Conservation (phyloP, 108 stramenopile genomes). For the Cyclotella distinguenda region DNA sequence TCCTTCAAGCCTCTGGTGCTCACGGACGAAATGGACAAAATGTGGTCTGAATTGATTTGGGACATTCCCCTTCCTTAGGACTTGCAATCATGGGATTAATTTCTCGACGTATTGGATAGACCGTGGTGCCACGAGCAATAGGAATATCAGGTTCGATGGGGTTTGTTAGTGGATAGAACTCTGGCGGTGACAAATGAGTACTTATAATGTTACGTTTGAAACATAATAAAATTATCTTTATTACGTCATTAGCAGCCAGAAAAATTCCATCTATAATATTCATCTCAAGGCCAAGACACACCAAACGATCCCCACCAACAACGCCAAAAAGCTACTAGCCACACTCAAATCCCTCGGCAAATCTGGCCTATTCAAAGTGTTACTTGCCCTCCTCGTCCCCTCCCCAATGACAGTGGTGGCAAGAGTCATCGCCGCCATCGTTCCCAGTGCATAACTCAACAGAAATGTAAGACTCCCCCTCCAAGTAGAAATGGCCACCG, state of each 20-base stretch:
- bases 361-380: slow-evolving; percentile 79
- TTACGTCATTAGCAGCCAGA: no score
- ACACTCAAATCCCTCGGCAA: slow-evolving; percentile 85
- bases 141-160: no score
- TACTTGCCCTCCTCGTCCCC: slow-evolving; percentile 78
- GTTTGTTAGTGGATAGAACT: no score
- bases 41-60: slow-evolving; percentile 24
- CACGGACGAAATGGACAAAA: slow-evolving; percentile 31
- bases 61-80: no score
- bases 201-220: no score
- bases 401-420: slow-evolving; percentile 86
- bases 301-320: slow-evolving; percentile 84
- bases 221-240: no score
- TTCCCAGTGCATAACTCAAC: slow-evolving; percentile 90
- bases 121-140: no score
- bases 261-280: not conserved
- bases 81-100: no score
- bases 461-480: slow-evolving; percentile 84
- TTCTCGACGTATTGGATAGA: no score
- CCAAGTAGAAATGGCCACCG: slow-evolving; percentile 90
- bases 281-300: slow-evolving; percentile 60
- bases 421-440: slow-evolving; percentile 86
- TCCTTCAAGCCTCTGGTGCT: slow-evolving; percentile 20
- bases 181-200: no score
- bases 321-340: slow-evolving; percentile 70